phyloP scores from a whole-genome alignment of 202 grass and related monocot genomes.

The Sporobolus alterniflorus region DNA sequence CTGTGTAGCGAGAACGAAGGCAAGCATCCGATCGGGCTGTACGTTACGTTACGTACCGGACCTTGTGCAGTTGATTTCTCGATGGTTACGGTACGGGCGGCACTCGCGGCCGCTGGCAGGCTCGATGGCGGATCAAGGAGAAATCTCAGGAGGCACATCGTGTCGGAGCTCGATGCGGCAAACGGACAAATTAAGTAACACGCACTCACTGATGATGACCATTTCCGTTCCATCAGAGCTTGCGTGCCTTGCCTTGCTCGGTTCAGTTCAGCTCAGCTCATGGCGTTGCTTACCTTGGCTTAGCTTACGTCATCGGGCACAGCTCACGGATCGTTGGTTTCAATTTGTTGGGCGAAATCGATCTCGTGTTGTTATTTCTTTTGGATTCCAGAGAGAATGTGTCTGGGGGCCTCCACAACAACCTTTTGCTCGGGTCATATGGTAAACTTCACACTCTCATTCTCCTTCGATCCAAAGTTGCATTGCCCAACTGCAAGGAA shows the following conservation, averaged over 20 bases:
- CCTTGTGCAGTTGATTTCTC: neutral
- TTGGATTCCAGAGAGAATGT: no score
- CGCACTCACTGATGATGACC: neutral
- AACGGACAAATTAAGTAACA: neutral
- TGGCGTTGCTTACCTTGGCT: neutral
- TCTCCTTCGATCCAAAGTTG: no score
- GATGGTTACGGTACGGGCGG: neutral
- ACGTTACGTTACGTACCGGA: no score
- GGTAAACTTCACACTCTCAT: no score
- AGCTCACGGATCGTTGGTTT: no score
- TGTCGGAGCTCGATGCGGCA: slow-evolving; percentile 40
- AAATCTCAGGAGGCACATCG: slow-evolving; percentile 33
- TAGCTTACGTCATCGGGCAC: neutral
- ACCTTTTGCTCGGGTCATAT: no score
- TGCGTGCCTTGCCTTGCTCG: slow-evolving; percentile 6
- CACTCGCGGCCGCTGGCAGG: neutral
- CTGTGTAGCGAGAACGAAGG: neutral
- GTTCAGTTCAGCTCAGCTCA: neutral
- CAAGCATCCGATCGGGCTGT: neutral
- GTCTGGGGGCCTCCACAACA: no score
- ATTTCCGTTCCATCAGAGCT: neutral
- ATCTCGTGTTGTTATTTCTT: no score
- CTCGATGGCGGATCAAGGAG: neutral
- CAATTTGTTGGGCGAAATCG: no score
- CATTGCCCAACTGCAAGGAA: no score